These are phyloP conservation scores for Aspergillus egyptiacus DNA, from an alignment of 495 filamentous ascomycete species.

Conservation along the genomic window DNA sequence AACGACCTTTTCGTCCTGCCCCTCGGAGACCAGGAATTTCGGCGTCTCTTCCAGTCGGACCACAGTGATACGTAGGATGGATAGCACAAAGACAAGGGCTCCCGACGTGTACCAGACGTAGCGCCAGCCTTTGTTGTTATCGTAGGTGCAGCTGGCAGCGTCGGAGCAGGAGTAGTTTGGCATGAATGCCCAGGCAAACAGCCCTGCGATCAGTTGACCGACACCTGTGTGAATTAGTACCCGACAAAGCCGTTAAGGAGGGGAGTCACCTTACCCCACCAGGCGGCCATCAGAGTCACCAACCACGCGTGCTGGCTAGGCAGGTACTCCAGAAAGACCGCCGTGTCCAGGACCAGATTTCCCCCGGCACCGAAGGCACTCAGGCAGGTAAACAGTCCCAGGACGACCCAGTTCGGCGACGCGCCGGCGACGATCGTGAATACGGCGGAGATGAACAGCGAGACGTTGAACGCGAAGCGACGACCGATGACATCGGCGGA, in stretches of 20 bases:
- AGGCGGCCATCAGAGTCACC: conserved; percentile 43
- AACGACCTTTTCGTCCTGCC: conserved; percentile 57
- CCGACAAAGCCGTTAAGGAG: neutral
- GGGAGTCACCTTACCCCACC: conserved; percentile 35
- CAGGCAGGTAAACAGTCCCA: conserved; percentile 43
- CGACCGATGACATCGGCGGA: conserved; percentile 50
- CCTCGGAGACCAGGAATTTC: conserved; percentile 62
- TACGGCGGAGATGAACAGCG: conserved; percentile 41
- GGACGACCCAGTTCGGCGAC: conserved; percentile 41
- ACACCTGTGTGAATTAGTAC: conserved; percentile 14
- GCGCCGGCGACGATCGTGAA: conserved; percentile 48
- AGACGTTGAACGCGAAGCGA: conserved; percentile 48
- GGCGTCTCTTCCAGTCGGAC: conserved; percentile 65
- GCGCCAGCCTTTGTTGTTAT: conserved; percentile 50
- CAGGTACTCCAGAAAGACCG: conserved; percentile 51
- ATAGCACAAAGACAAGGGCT: conserved; percentile 61
- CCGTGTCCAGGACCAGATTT: conserved; percentile 64
- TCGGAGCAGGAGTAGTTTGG: conserved; percentile 34
- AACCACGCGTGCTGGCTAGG: conserved; percentile 42
- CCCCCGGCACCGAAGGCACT: conserved; percentile 54
- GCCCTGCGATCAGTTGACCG: conserved; percentile 28
- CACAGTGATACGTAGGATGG: conserved; percentile 58
- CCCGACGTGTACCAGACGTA: conserved; percentile 55
- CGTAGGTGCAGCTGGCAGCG: conserved; percentile 35
- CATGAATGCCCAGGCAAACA: conserved; percentile 45